phyloP scores from a whole-genome alignment of 805 yeast genomes.

The Scheffersomyces lignosus region DNA sequence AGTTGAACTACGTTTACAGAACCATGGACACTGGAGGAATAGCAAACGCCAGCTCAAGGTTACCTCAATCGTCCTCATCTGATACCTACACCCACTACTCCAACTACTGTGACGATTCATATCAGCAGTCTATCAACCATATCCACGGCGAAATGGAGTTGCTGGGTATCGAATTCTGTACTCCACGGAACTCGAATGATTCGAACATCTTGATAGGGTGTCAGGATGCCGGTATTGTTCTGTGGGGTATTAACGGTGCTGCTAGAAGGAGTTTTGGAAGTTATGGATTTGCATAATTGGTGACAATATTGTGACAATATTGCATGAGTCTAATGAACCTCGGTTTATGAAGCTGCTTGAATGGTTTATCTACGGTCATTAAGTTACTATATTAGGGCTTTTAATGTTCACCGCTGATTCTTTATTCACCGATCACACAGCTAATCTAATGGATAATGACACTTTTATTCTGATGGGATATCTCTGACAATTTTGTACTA shows the following conservation, averaged over 20 bases:
- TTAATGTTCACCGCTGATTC: too few relatives aligned
- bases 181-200: conserved; percentile 15
- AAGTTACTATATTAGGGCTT: too few relatives aligned
- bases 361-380: too few relatives aligned
- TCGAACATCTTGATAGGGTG: conserved; percentile 38
- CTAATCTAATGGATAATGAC: too few relatives aligned
- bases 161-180: conserved; percentile 33
- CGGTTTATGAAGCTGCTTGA: too few relatives aligned
- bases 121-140: conserved; percentile 32
- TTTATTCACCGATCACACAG: too few relatives aligned
- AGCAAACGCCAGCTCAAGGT: not conserved
- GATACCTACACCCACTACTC: conserved; percentile 4
- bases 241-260: conserved; percentile 70
- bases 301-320: not conserved
- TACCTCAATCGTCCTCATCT: not conserved
- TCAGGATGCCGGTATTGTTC: conserved; percentile 61
- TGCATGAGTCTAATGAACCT: too few relatives aligned
- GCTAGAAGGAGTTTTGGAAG: conserved; percentile 62
- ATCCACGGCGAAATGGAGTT: conserved; percentile 46
- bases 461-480: too few relatives aligned
- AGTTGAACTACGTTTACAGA: conserved; percentile 22
- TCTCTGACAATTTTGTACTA: too few relatives aligned
- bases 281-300: conserved; percentile 35
- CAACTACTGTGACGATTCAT: conserved; percentile 23
- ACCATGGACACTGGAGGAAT: conserved; percentile 11